Evolutionary conservation across 2,329 filamentous ascomycete species (phyloP).

Genomic region (Alternaria infectoria): DNA sequence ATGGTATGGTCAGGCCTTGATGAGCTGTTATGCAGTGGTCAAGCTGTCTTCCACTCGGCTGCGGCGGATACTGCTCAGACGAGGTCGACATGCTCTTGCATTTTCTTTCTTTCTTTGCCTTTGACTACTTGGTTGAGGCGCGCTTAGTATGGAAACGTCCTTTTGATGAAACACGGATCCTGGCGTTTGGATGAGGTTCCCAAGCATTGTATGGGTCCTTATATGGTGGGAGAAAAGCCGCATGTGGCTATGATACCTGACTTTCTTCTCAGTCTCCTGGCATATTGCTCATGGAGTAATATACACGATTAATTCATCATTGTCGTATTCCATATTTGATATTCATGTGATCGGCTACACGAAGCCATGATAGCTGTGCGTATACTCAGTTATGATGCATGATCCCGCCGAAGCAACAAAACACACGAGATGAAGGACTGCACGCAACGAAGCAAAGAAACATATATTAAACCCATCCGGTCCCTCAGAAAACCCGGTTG

Average conservation of each 20-base stretch:
- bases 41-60: no score
- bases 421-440: neutral
- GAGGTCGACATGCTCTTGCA: neutral
- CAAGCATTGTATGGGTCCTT: neutral
- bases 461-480: slow-evolving; percentile 8
- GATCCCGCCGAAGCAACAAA: neutral
- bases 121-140: neutral
- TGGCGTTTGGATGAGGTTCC: slow-evolving; percentile 3
- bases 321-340: neutral
- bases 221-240: neutral
- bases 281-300: neutral
- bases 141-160: neutral
- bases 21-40: neutral
- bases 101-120: neutral
- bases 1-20: neutral
- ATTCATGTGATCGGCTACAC: neutral
- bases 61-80: neutral
- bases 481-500: neutral
- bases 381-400: neutral
- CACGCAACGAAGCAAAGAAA: neutral
- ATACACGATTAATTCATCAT: neutral
- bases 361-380: neutral
- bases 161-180: neutral
- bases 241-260: slow-evolving; percentile 8
- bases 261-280: neutral